Evolutionary conservation across 768 basidiomycete species (phyloP).

Genomic region (Glaciozyma antarctica): DNA sequence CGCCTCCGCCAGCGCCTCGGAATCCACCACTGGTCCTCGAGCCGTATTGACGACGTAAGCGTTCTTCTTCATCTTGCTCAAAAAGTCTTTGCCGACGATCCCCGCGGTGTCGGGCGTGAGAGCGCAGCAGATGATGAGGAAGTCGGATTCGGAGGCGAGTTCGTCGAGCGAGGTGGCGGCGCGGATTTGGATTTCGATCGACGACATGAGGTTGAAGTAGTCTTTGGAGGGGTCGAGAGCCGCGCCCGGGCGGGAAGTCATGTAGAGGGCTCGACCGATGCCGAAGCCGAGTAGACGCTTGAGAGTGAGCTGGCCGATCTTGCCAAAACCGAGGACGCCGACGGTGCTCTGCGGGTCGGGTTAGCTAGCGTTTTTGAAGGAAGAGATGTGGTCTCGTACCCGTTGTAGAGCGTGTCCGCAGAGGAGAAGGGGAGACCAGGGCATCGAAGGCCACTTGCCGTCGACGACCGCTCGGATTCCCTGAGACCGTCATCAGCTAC

Average conservation of each 20-base stretch:
- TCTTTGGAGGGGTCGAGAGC: conserved; percentile 18
- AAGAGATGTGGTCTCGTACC: conserved; percentile 15
- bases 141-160: conserved; percentile 69
- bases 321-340: conserved; percentile 87
- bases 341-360: conserved; percentile 46
- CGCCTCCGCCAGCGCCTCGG: conserved; percentile 73
- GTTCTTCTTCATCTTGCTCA: conserved; percentile 74
- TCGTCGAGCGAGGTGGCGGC: conserved; percentile 44
- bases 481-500: neutral
- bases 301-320: conserved; percentile 74
- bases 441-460: conserved; percentile 65
- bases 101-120: conserved; percentile 53
- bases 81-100: conserved; percentile 59
- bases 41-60: conserved; percentile 75
- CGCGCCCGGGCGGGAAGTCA: conserved; percentile 44
- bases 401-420: conserved; percentile 52
- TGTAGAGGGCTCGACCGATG: conserved; percentile 62
- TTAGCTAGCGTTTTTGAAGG: neutral
- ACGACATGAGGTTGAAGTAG: conserved; percentile 20
- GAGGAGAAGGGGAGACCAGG: conserved; percentile 71
- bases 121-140: conserved; percentile 62
- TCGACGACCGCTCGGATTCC: conserved; percentile 14
- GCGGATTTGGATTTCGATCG: conserved; percentile 14
- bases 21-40: conserved; percentile 80
- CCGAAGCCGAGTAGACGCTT: conserved; percentile 73